phyloP scores from a whole-genome alignment of 805 yeast species.

The Sporopachydermia lactativora region DNA sequence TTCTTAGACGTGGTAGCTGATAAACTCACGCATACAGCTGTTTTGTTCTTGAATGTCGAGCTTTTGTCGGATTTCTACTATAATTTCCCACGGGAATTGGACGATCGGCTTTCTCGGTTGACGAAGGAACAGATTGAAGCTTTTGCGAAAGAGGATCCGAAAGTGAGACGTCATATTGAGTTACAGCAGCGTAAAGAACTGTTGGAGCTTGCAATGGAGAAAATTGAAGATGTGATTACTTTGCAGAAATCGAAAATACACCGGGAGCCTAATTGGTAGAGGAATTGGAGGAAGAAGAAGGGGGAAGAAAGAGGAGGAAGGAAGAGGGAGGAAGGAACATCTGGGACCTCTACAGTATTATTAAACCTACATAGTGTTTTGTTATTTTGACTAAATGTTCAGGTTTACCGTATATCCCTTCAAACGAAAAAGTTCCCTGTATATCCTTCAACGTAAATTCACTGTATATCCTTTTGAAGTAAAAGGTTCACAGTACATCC shows the following conservation, averaged over 20 bases:
- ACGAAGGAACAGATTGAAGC: slow-evolving; percentile 65
- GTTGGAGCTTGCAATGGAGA: slow-evolving; percentile 67
- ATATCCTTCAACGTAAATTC: too few relatives aligned
- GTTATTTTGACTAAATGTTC: too few relatives aligned
- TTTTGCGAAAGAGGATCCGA: slow-evolving; percentile 92
- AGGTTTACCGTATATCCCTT: too few relatives aligned
- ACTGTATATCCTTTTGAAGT: too few relatives aligned
- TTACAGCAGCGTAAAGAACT: slow-evolving; percentile 86
- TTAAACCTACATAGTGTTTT: too few relatives aligned
- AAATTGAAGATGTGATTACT: slow-evolving; percentile 75
- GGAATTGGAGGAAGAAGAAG: too few relatives aligned
- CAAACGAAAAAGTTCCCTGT: too few relatives aligned
- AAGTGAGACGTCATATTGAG: slow-evolving; percentile 79
- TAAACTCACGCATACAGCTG: slow-evolving; percentile 86
- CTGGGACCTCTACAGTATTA: too few relatives aligned
- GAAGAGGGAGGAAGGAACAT: too few relatives aligned
- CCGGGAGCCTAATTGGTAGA: neutral
- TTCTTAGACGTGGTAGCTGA: slow-evolving; percentile 87
- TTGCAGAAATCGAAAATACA: slow-evolving; percentile 28
- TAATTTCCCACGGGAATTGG: slow-evolving; percentile 90
- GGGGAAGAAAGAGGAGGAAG: too few relatives aligned
- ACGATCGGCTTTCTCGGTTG: slow-evolving; percentile 48
- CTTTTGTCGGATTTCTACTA: slow-evolving; percentile 88
- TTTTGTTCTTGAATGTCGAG: slow-evolving; percentile 85
- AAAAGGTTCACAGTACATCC: too few relatives aligned